Evolutionary conservation across 202 grass and related monocot species (phyloP).

Genomic region (Elaeis oleifera): DNA sequence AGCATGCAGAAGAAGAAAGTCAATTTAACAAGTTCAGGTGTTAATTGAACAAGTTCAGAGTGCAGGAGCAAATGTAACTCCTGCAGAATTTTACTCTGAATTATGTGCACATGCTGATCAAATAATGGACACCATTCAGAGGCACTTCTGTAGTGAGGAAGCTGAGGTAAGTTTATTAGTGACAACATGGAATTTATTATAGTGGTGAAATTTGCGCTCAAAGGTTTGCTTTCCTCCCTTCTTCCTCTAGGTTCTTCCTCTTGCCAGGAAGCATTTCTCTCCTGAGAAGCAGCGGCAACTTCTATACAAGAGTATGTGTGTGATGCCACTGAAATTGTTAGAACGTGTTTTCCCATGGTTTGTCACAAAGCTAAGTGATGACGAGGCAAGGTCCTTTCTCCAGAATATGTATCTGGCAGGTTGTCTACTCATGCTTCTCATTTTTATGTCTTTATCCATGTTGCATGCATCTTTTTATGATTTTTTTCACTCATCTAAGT

Average conservation of each 20-base stretch:
- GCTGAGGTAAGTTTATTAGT: slow-evolving; percentile 46
- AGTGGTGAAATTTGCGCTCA: neutral
- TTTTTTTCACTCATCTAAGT: slow-evolving; percentile 7
- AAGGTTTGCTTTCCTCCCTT: neutral
- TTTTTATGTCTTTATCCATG: neutral
- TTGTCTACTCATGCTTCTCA: slow-evolving; percentile 23
- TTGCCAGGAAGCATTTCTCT: slow-evolving; percentile 71
- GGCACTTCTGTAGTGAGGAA: slow-evolving; percentile 79
- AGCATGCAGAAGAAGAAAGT: slow-evolving; percentile 68
- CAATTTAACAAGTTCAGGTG: slow-evolving; percentile 67
- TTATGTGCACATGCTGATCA: slow-evolving; percentile 82
- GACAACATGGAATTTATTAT: neutral
- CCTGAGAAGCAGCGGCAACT: slow-evolving; percentile 71
- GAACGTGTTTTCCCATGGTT: slow-evolving; percentile 90
- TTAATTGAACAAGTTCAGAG: slow-evolving; percentile 89
- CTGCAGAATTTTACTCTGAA: slow-evolving; percentile 53
- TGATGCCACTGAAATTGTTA: slow-evolving; percentile 86
- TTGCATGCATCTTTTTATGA: no score
- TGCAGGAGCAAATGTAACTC: slow-evolving; percentile 48
- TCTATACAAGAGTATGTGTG: slow-evolving; percentile 60
- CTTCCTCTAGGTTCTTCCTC: slow-evolving; percentile 74
- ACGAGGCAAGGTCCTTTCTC: slow-evolving; percentile 63
- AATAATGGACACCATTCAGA: slow-evolving; percentile 89
- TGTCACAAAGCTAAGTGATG: slow-evolving; percentile 49
- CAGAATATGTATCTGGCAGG: slow-evolving; percentile 78